phyloP scores from a whole-genome alignment of 2,329 filamentous ascomycete species.

The Fusarium odoratissimum region DNA sequence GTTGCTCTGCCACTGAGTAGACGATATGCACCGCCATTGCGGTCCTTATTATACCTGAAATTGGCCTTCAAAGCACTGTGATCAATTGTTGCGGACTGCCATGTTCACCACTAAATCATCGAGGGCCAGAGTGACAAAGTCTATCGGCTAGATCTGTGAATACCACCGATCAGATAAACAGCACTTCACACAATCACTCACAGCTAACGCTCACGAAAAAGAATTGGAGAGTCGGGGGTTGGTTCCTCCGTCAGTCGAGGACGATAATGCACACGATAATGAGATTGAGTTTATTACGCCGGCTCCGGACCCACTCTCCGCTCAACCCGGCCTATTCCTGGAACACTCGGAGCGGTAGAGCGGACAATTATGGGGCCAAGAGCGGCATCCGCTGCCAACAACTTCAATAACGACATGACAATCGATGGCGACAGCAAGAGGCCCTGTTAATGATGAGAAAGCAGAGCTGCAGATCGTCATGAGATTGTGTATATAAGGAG shows the following conservation, averaged over 20 bases:
- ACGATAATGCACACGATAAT: not conserved
- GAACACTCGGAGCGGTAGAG: not conserved
- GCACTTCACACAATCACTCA: not conserved
- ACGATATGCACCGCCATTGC: fast-evolving
- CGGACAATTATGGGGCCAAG: slow-evolving; percentile 10
- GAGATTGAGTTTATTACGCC: not conserved
- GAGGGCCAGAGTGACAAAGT: no score
- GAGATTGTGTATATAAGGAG: slow-evolving; percentile 2
- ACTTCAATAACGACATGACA: not conserved
- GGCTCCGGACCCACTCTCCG: not conserved
- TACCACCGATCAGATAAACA: not conserved
- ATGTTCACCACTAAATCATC: not conserved
- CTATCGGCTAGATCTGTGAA: not conserved
- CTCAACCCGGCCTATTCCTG: no score
- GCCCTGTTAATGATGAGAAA: slow-evolving; percentile 7
- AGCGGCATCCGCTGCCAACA: not conserved
- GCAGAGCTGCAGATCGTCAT: not conserved
- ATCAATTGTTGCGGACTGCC: not conserved
- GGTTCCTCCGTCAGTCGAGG: not conserved
- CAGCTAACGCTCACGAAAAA: not conserved
- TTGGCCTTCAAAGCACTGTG: not conserved
- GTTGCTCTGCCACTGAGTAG: not conserved
- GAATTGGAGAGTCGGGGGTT: not conserved
- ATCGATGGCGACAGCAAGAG: not conserved
- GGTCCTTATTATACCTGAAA: not conserved